Evolutionary conservation across 179 eudicot genomes (phyloP).

Genomic region (Beta lomatogona): DNA sequence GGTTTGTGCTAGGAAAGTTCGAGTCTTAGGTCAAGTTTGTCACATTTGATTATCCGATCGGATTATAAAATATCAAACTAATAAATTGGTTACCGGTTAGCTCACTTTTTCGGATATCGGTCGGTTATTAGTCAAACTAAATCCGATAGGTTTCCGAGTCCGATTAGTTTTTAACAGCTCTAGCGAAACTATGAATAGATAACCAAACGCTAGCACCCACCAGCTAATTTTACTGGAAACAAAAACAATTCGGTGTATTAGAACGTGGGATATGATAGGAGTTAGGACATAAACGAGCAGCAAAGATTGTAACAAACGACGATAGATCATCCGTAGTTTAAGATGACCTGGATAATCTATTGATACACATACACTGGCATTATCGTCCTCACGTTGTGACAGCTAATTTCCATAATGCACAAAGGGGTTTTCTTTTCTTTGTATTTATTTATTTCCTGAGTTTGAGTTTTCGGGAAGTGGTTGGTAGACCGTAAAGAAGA

Average conservation of each 20-base stretch:
- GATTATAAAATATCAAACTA: no score
- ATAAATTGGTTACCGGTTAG: no score
- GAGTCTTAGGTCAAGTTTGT: no score
- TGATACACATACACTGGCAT: constrained; percentile 2
- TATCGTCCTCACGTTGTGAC: constrained; percentile 28
- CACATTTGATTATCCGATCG: no score
- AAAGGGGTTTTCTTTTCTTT: neutral
- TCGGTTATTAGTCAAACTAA: no score
- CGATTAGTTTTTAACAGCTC: no score
- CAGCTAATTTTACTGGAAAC: no score
- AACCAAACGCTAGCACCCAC: no score
- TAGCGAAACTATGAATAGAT: no score
- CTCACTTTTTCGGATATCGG: no score
- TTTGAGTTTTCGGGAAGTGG: neutral
- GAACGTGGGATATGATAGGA: constrained; percentile 18
- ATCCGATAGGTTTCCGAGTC: no score
- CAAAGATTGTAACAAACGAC: neutral
- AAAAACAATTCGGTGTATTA: neutral
- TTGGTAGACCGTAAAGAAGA: constrained; percentile 30
- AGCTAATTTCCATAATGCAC: constrained; percentile 17
- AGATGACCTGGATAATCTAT: constrained; percentile 21
- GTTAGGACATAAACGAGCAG: constrained; percentile 7
- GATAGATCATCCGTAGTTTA: neutral
- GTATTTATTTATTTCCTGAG: neutral
- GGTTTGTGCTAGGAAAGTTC: no score